Evolutionary conservation across 305 asterid species (phyloP), one percentile per base, ranked within the genome.

Genomic region (Solanum hybrid): DNA sequence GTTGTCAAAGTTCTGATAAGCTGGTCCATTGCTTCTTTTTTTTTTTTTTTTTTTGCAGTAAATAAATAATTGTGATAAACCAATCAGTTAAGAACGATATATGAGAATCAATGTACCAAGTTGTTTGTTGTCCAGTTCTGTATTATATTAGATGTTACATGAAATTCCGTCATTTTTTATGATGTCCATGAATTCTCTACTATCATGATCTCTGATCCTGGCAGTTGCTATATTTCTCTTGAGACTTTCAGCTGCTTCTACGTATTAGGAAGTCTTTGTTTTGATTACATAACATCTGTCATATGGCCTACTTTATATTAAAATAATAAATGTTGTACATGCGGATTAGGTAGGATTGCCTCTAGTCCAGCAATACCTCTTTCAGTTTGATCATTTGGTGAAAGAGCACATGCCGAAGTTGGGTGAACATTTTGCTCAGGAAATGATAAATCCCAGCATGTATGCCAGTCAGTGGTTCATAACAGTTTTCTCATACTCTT

Each of bases 401-500:
- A 95, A 91, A 93, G 95, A 93, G 85, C 93, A 94, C 79, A 76
- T 97, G 90, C 99, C 99, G 6, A 95, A 93, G 93, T 92, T 97
- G 93, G 98, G 98, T 71, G 98, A 93, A 85, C 98, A 97, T 94
- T 97, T 97, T 92, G 79, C 93, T 85, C 94, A 92, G 89, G 99
- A 97, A 94, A 93, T 94, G 98, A 97, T 97, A 92, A 95, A 95
- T 91, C 99, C 99, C 32, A 96, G 99, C 95, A 97, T 97, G 99
- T 97, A 96, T 66, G 98, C 98, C 82, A 97, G 99, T 95, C 99
- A 97, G 92, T 97, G 99, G 99, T 97, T 97, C 95, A 97, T 97
- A 69, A 97, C 99, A 6, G 98, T 97, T 80, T 97, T 96, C 92
- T 94, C 99, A 13, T 97, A 95, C 92, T 95, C 99, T 10, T 97